Percentiles rank a stretch among this genome's conserved stretches.
These are phyloP conservation scores for Globisporangium nagaii DNA, from an alignment of 352 stramenopile species.

Conservation along the genomic window DNA sequence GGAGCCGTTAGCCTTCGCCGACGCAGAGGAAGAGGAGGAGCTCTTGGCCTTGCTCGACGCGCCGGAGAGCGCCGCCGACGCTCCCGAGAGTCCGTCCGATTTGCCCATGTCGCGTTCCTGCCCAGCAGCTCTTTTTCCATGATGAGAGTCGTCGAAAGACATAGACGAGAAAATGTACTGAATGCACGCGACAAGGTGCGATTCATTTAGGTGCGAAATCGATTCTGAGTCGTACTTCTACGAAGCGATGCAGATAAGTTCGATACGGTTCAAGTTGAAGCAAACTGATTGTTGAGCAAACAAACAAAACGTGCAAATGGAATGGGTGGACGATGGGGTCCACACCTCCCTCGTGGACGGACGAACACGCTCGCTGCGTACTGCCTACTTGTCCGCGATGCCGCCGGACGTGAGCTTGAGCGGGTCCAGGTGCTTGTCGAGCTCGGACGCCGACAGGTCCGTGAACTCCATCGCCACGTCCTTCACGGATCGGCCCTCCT, in stretches of 20 bases:
- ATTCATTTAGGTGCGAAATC: no score
- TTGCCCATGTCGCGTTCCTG: slow-evolving; percentile 1
- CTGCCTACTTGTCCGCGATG: slow-evolving; percentile 28
- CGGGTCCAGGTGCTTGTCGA: slow-evolving; percentile 50
- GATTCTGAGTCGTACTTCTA: no score
- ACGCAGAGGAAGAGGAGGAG: neutral
- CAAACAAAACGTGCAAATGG: no score
- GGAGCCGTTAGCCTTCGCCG: slow-evolving; percentile 7
- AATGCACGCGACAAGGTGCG: neutral
- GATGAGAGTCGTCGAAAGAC: neutral
- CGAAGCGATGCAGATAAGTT: no score
- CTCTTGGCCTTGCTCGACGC: slow-evolving; percentile 9
- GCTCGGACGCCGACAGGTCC: slow-evolving; percentile 34
- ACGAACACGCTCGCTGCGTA: no score
- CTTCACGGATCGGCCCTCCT: slow-evolving; percentile 43
- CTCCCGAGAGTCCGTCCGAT: neutral
- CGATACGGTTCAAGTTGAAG: no score
- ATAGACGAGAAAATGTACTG: neutral
- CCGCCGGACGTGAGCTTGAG: slow-evolving; percentile 37
- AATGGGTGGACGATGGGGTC: no score
- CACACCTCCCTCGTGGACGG: no score
- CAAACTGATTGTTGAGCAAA: no score
- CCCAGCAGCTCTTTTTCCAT: neutral
- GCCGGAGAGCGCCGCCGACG: neutral
- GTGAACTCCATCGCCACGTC: slow-evolving; percentile 41